A percentile compares a stretch with the other conserved stretches of the same genome.
Evolutionary conservation across 2,329 filamentous ascomycete species (phyloP).

Genomic region (Boeremia exigua): DNA sequence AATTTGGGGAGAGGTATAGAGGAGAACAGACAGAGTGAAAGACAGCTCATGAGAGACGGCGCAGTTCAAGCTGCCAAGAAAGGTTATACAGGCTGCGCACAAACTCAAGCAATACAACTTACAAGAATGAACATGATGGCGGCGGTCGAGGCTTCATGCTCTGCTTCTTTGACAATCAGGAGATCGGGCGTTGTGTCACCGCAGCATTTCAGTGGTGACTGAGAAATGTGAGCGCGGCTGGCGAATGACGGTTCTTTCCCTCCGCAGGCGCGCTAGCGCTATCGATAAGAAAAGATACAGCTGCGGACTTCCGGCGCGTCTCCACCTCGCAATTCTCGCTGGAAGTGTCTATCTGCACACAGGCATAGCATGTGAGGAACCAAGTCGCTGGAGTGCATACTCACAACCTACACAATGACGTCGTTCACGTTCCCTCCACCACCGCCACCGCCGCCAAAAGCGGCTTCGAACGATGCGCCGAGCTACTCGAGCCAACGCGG

Average conservation of each 20-base stretch:
- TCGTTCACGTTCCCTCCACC: constrained; percentile 57
- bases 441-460: constrained; percentile 51
- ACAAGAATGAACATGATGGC: constrained; percentile 50
- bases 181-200: constrained; percentile 19
- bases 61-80: background rate
- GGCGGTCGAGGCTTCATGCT: constrained; percentile 35
- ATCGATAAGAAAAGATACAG: constrained; percentile 20
- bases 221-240: constrained; percentile 9
- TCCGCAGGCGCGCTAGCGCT: constrained; percentile 11
- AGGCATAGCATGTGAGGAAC: constrained; percentile 4
- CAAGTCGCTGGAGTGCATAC: background rate
- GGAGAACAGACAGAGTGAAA: too few species aligned
- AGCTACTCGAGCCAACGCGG: constrained; percentile 41
- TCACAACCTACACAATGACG: constrained; percentile 29
- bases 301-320: constrained; percentile 10
- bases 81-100: background rate
- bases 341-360: too few species aligned
- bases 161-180: constrained; percentile 7
- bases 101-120: constrained; percentile 19
- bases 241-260: constrained; percentile 18
- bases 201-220: constrained; percentile 13
- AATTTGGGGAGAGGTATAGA: too few species aligned
- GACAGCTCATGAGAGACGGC: background rate
- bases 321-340: background rate
- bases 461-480: constrained; percentile 34